Percentiles rank a stretch among this genome's conserved stretches.
phyloP scores from a whole-genome alignment of 495 filamentous ascomycete genomes.

The Aspergillus sclerotiicarbonarius region DNA sequence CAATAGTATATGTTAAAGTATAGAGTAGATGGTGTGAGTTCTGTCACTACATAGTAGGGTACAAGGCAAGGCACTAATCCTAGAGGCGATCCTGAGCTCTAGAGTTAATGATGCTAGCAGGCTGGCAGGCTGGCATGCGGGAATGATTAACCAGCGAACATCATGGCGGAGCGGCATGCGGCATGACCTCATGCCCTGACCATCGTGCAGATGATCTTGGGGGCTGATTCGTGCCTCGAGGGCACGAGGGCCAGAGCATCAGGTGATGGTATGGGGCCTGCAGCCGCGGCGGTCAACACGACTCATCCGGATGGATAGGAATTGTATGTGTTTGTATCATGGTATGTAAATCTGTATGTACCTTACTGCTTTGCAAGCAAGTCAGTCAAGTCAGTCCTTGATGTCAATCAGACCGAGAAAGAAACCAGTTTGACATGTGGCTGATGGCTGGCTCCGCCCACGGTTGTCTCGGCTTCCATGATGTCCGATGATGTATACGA shows the following conservation, averaged over 20 bases:
- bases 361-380: not conserved
- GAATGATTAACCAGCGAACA: too few relatives aligned
- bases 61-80: too few relatives aligned
- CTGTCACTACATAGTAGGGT: too few relatives aligned
- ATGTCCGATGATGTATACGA: slow-evolving; percentile 18
- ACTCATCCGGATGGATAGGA: not conserved
- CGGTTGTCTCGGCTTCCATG: slow-evolving; percentile 9
- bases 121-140: too few relatives aligned
- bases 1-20: too few relatives aligned
- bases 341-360: not conserved
- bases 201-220: not conserved
- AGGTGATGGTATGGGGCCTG: slow-evolving; percentile 4
- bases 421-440: not conserved
- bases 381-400: not conserved
- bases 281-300: not conserved
- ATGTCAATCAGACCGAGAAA: too few relatives aligned
- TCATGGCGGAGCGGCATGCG: too few relatives aligned
- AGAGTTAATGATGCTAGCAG: too few relatives aligned
- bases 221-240: not conserved
- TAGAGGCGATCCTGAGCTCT: not conserved
- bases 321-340: not conserved
- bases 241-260: slow-evolving; percentile 4
- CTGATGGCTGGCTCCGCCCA: slow-evolving; percentile 1
- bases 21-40: too few relatives aligned
- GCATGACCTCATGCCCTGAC: slow-evolving; percentile 8